These are phyloP conservation scores for Avena insularis DNA, from an alignment of 176 grass and related monocot species.

Conservation along the genomic window DNA sequence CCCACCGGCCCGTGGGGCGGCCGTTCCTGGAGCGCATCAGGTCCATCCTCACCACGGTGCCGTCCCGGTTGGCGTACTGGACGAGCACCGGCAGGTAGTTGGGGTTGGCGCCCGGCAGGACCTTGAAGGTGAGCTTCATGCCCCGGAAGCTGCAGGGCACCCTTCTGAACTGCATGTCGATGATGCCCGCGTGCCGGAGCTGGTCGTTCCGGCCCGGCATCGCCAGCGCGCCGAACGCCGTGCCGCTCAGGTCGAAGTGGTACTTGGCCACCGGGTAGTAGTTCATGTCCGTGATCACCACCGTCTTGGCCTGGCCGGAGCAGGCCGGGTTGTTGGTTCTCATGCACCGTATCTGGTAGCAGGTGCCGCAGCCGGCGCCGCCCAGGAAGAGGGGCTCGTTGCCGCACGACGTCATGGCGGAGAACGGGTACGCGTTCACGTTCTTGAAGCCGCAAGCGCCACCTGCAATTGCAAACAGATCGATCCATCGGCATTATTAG, in stretches of 20 bases:
- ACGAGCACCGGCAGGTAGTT: conserved; percentile 64
- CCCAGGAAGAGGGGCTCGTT: neutral
- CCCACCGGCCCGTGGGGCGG: conserved; percentile 39
- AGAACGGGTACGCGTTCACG: conserved; percentile 40
- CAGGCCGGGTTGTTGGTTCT: conserved; percentile 25
- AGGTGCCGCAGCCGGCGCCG: neutral
- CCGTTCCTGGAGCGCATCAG: conserved; percentile 50
- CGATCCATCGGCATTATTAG: neutral
- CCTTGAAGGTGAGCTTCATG: conserved; percentile 53
- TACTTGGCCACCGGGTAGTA: conserved; percentile 51
- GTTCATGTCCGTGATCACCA: conserved; percentile 72
- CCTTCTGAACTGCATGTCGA: conserved; percentile 56
- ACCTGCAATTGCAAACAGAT: conserved; percentile 51
- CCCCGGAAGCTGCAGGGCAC: conserved; percentile 55
- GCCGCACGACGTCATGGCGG: neutral
- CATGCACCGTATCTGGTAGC: neutral
- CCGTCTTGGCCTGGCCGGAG: conserved; percentile 54
- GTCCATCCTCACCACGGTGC: conserved; percentile 58
- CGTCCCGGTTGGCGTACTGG: conserved; percentile 61
- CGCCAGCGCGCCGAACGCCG: conserved; percentile 61
- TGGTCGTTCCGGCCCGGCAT: conserved; percentile 40
- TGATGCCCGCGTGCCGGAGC: conserved; percentile 63
- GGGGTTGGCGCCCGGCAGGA: conserved; percentile 66
- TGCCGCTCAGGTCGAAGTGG: conserved; percentile 76
- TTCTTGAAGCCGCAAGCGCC: conserved; percentile 66